phyloP scores from a whole-genome alignment of 441 rosid genomes.

The Bruguiera hainesii region DNA sequence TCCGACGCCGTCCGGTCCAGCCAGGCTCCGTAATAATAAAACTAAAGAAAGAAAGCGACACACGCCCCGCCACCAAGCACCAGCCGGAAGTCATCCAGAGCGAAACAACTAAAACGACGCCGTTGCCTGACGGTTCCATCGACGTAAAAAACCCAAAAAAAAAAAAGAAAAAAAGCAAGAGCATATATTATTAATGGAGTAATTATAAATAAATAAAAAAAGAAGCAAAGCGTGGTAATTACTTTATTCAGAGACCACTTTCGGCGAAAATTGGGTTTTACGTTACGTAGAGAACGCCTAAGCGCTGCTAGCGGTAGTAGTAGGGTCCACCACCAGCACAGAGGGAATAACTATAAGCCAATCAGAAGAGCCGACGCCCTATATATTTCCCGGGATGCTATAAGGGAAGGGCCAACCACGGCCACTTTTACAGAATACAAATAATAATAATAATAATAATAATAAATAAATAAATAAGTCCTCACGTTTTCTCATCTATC shows the following conservation, averaged over 20 bases:
- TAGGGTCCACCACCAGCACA: conserved; percentile 23
- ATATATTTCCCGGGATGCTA: not conserved
- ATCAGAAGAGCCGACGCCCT: conserved; percentile 7
- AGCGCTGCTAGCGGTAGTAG: not conserved
- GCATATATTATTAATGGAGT: too few relatives aligned
- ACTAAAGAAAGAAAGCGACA: too few relatives aligned
- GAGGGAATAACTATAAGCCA: conserved; percentile 9
- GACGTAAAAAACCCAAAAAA: too few relatives aligned
- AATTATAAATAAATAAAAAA: not conserved
- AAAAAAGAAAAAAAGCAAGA: not conserved
- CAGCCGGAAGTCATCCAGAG: too few relatives aligned
- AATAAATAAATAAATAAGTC: not conserved
- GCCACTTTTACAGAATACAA: too few relatives aligned
- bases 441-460: not conserved
- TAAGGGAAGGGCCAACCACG: too few relatives aligned
- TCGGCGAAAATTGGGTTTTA: conserved; percentile 30
- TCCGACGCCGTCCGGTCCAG: not conserved
- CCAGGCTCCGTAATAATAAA: not conserved
- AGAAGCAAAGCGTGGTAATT: not conserved
- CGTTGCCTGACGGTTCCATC: too few relatives aligned
- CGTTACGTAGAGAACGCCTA: conserved; percentile 29
- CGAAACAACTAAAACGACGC: too few relatives aligned
- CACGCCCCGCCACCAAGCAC: too few relatives aligned
- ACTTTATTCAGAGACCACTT: conserved; percentile 33
- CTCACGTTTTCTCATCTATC: not conserved